Conservation (phyloP, 2,329 filamentous ascomycete genomes). For the Fusarium avenaceum region DNA sequence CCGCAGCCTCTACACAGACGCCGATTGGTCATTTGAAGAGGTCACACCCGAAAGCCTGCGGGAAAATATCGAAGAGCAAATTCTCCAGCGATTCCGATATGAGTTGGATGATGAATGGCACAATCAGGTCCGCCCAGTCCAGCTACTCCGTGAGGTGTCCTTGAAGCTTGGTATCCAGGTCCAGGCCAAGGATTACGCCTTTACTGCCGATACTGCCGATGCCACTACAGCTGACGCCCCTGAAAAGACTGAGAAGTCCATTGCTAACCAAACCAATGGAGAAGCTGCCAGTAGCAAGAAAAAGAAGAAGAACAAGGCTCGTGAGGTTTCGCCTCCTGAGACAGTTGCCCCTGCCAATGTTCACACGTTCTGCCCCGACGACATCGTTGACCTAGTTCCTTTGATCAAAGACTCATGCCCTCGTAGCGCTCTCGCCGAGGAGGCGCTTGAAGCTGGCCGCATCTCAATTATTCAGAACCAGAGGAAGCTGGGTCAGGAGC, state of each 20-base stretch:
- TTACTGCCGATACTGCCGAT: constrained; percentile 47
- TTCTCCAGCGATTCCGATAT: constrained; percentile 81
- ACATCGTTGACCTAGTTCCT: constrained; percentile 93
- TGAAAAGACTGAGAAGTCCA: constrained; percentile 51
- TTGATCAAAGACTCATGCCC: constrained; percentile 95
- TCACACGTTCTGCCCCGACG: constrained; percentile 79
- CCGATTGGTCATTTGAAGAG: constrained; percentile 83
- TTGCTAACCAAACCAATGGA: constrained; percentile 58
- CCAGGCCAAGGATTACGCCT: constrained; percentile 72
- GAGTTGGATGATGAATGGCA: constrained; percentile 77
- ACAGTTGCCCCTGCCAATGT: constrained; percentile 58
- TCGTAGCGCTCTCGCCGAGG: constrained; percentile 90
- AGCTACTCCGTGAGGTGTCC: constrained; percentile 89
- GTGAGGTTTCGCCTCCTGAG: constrained; percentile 64
- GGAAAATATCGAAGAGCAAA: constrained; percentile 77
- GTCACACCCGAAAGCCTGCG: constrained; percentile 80
- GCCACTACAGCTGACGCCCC: constrained; percentile 45
- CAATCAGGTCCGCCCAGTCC: constrained; percentile 76
- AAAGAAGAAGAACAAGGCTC: constrained; percentile 74
- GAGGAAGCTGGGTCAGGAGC: constrained; percentile 94
- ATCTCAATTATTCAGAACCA: constrained; percentile 97
- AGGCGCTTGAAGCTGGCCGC: constrained; percentile 93
- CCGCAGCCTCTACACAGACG: constrained; percentile 82
- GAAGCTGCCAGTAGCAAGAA: constrained; percentile 62
- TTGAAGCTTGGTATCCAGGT: constrained; percentile 93